These are phyloP conservation scores for Cyamopsis tetragonoloba DNA, from an alignment of 306 rosid species.

Conservation along the genomic window DNA sequence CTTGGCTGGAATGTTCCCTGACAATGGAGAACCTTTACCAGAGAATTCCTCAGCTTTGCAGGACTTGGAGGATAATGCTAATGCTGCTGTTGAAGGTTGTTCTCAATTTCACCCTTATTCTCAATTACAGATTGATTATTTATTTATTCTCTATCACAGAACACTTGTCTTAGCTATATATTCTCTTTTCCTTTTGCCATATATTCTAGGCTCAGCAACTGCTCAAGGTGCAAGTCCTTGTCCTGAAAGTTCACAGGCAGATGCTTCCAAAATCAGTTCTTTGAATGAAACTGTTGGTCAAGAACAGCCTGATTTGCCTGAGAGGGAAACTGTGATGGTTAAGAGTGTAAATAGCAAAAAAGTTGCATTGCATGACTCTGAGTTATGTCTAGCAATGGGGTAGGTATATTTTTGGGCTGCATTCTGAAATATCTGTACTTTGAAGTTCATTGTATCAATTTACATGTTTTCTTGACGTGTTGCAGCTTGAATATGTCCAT, in stretches of 20 bases:
- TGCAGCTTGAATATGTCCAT: constrained; percentile 35
- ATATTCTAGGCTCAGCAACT: constrained; percentile 26
- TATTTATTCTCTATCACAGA: neutral
- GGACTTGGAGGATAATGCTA: constrained; percentile 30
- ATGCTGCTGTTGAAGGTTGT: constrained; percentile 51
- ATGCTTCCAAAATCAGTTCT: constrained; percentile 30
- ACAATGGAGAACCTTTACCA: constrained; percentile 27
- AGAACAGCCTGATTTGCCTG: constrained; percentile 22
- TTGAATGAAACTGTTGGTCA: constrained; percentile 23
- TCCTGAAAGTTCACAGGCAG: constrained; percentile 34
- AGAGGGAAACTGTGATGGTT: constrained; percentile 17
- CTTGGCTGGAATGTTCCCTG: constrained; percentile 73
- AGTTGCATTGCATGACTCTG: constrained; percentile 27
- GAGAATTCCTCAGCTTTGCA: constrained; percentile 37
- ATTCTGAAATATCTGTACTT: neutral
- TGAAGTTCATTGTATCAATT: neutral
- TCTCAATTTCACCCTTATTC: constrained; percentile 14
- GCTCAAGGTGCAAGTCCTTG: constrained; percentile 19
- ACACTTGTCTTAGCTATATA: neutral
- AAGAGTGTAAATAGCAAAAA: constrained; percentile 30
- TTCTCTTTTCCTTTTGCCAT: neutral
- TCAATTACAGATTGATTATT: neutral
- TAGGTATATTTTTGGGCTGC: constrained; percentile 33
- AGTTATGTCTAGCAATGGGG: constrained; percentile 45
- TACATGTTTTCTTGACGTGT: constrained; percentile 1